Evolutionary conservation across 305 asterid species (phyloP), one percentile per base, ranked within the genome.

Genomic region (Plantago lanceolata): DNA sequence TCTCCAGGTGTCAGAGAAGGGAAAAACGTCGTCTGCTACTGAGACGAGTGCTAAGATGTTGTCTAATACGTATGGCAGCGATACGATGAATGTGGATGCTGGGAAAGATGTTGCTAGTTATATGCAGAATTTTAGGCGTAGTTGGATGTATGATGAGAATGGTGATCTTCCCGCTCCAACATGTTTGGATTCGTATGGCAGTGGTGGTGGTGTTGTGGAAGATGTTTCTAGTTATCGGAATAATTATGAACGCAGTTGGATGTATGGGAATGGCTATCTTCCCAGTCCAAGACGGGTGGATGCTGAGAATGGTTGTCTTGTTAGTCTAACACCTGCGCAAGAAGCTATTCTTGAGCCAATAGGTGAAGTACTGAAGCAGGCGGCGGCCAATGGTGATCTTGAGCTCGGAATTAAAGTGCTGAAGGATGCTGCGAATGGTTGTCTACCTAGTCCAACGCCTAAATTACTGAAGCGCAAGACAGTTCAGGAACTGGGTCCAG

Each of bases 141-240:
- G 82, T 64, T 81, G 96, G 51, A 71, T 77, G 78, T 79, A 73
- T 55, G 72, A 24, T 24, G 28, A 67, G 85, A 76, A 70, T 28
- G 90, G 83, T 48, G 74, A 78, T 55, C 91, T 93, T 68, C 98
- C 98, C 28, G 89, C 97, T 74, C 98, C 98, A 66, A 93, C n/a
- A n/a, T n/a, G n/a, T n/a, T n/a, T n/a, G n/a, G n/a, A n/a, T n/a
- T n/a, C n/a, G n/a, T n/a, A n/a, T n/a, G n/a, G n/a, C n/a, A n/a
- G n/a, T n/a, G n/a, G n/a, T n/a, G 3, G 52, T 48, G 28, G 98
- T 65, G 94, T 95, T 64, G 87, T 84, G 54, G 83, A 83, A 79
- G 96, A 95, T 68, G 95, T 87, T 69, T 93, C 98, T 61, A 82
- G 95, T 66, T 93, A 93, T 85, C 98, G 89, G 71, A 94, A 93